These are phyloP conservation scores for Trichosporon sp. DNA, from an alignment of 1,284 basidiomycete genomes.

Conservation along the genomic window DNA sequence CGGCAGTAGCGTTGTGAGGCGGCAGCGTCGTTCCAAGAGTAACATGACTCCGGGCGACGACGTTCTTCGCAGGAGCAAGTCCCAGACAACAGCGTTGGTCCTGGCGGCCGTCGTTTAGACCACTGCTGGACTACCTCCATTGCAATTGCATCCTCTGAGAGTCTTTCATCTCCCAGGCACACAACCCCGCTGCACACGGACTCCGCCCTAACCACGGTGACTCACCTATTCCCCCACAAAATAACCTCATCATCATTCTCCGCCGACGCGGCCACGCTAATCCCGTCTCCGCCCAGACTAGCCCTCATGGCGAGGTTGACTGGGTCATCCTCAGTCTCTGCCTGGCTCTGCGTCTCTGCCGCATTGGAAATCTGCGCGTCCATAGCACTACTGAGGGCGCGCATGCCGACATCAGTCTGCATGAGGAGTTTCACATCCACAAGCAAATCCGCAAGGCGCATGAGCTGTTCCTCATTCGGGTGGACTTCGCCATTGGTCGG, in stretches of 20 bases:
- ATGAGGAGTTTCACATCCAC: slow-evolving; percentile 59
- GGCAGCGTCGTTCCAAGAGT: no score
- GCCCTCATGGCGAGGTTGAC: slow-evolving; percentile 70
- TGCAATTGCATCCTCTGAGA: no score
- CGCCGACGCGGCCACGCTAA: slow-evolving; percentile 39
- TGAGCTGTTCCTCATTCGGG: slow-evolving; percentile 90
- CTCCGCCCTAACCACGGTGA: no score
- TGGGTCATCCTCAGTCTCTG: slow-evolving; percentile 72
- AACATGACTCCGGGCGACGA: no score
- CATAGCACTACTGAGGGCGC: neutral
- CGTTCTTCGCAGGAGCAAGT: no score
- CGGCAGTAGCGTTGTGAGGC: no score
- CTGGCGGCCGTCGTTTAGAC: no score
- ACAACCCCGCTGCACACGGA: neutral
- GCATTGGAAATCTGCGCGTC: neutral
- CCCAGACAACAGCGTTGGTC: no score
- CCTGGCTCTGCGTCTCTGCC: neutral
- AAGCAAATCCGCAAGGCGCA: slow-evolving; percentile 83
- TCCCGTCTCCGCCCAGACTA: slow-evolving; percentile 51
- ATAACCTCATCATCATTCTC: slow-evolving; percentile 41
- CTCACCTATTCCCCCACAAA: slow-evolving; percentile 30
- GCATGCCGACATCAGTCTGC: slow-evolving; percentile 30
- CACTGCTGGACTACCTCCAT: no score
- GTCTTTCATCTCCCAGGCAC: neutral
- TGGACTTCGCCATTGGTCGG: slow-evolving; percentile 50